phyloP scores from a whole-genome alignment of 2,329 filamentous ascomycete species.

The Fusarium sp. region DNA sequence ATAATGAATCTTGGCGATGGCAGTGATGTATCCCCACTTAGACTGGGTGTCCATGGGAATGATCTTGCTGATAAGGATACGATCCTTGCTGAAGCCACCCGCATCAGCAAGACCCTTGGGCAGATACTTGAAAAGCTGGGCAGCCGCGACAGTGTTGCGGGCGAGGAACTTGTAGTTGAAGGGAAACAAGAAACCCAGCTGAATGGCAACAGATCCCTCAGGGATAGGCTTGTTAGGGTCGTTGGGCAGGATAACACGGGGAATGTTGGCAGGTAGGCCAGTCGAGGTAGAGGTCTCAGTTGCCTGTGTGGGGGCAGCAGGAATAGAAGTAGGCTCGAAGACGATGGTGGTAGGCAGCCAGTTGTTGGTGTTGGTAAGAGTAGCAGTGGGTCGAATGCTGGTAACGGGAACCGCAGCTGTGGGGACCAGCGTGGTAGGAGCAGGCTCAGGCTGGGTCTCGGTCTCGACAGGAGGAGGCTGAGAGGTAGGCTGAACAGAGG shows the following conservation, averaged over 20 bases:
- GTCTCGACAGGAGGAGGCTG: conserved; percentile 26
- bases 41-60: conserved; percentile 80
- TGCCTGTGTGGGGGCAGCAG: conserved; percentile 48
- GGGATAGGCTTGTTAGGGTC: conserved; percentile 67
- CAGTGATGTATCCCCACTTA: conserved; percentile 83
- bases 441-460: conserved; percentile 21
- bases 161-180: conserved; percentile 90
- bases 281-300: conserved; percentile 61
- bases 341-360: conserved; percentile 74
- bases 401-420: conserved; percentile 51
- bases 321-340: conserved; percentile 60
- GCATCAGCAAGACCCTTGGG: conserved; percentile 78
- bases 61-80: conserved; percentile 78
- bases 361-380: conserved; percentile 59
- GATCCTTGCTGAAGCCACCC: conserved; percentile 65
- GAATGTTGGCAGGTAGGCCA: conserved; percentile 75
- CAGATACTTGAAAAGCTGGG: conserved; percentile 86
- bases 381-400: conserved; percentile 59
- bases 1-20: conserved; percentile 77
- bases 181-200: conserved; percentile 84
- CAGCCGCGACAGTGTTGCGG: conserved; percentile 76
- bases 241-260: conserved; percentile 80
- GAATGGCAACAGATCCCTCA: conserved; percentile 77
- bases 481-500: conserved; percentile 31
- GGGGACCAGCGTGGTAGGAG: conserved; percentile 41